Evolutionary conservation across 2,329 filamentous ascomycete genomes (phyloP), one percentile per base, ranked within the genome.

Genomic region (Penicillium sp.): DNA sequence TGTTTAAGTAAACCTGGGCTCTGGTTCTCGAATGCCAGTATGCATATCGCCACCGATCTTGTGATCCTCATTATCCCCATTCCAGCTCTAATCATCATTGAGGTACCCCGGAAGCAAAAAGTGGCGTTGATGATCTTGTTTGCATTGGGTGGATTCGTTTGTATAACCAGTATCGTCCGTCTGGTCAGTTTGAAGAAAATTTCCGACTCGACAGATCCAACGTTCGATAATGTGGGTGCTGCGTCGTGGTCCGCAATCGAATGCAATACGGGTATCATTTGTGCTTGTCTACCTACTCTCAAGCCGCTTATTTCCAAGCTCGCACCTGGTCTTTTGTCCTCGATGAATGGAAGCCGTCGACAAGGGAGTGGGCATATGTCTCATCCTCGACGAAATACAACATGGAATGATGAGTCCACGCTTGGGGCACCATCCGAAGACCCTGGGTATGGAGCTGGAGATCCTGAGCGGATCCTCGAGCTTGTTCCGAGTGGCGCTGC

Each of bases 31-130:
- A 78, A 77, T 31, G 76, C 77, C 0, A 68, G 67, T 12, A 70
- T 78, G 63, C 74, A 79, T 51, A 79, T 80, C 22, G 55, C 69
- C 4, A 75, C 78, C 4, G 78, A 80, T 55, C 59, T 80, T 18
- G 66, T 69, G 1, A 73, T 79, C 14, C 60, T 80, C 6, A 48
- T 75, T n/a, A 69, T 81, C 26, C 79, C 78, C 0, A 73, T 81
- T 37, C 77, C 76, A 3, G 72, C 75, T 6, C 66, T 80, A 18
- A 59, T 66, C 4, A 62, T 67, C 2, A 67, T 81, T 7, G 70
- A 74, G 25, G 62, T 81, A 3, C 77, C 78, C 0, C 64, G 58
- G 27, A 75, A 65, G 51, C 77, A 81, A 58, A 79, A 75, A 53
- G 33, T 74, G 42, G 71, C 67, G 2, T 62, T 79, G 18, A 70